Evolutionary conservation across 441 rosid species (phyloP).

Genomic region (Aquilaria agallochum): DNA sequence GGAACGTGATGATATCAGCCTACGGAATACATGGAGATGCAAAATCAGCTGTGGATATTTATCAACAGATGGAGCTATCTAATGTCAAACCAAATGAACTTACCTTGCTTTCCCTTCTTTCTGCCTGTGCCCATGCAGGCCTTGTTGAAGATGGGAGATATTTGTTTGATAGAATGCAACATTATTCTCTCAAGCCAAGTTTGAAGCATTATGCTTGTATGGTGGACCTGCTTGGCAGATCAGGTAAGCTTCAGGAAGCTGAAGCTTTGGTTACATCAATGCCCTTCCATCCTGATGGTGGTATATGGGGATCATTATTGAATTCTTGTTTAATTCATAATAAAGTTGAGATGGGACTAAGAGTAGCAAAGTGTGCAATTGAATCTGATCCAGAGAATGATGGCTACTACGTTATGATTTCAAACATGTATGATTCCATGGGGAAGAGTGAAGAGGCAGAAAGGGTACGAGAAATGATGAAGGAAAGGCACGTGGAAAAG

Average conservation of each 20-base stretch:
- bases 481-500: conserved; percentile 35
- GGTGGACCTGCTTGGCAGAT: conserved; percentile 52
- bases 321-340: conserved; percentile 39
- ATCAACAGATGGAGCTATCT: conserved; percentile 43
- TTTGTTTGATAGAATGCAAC: conserved; percentile 34
- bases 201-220: conserved; percentile 58
- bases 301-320: conserved; percentile 48
- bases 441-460: conserved; percentile 51
- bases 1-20: conserved; percentile 59
- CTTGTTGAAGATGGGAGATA: conserved; percentile 46
- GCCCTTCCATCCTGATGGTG: conserved; percentile 46
- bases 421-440: conserved; percentile 48
- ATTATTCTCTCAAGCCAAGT: conserved; percentile 33
- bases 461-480: conserved; percentile 38
- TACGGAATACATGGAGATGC: conserved; percentile 52
- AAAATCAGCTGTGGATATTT: conserved; percentile 37
- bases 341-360: conserved; percentile 41
- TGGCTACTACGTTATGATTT: conserved; percentile 44
- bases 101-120: conserved; percentile 57
- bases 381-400: conserved; percentile 42
- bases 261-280: conserved; percentile 42
- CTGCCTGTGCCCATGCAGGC: conserved; percentile 52
- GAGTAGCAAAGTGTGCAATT: conserved; percentile 43
- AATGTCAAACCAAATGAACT: conserved; percentile 38
- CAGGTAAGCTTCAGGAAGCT: conserved; percentile 50